Evolutionary conservation across 345 rosid species (phyloP).

Genomic region (Erysimum cheiranthoides): DNA sequence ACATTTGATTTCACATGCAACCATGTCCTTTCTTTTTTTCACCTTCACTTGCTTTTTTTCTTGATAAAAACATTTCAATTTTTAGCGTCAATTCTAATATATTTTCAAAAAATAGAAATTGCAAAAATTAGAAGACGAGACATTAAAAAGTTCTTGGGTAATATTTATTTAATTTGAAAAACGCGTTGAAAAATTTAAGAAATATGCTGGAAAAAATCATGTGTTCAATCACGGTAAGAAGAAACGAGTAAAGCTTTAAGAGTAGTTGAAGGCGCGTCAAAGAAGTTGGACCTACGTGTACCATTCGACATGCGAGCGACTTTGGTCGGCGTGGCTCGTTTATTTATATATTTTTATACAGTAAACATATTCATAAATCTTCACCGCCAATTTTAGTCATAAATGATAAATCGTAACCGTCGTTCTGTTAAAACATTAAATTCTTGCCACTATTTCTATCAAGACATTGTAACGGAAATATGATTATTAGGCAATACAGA

Average conservation of each 20-base stretch:
- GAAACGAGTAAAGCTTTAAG: slow-evolving; percentile 20
- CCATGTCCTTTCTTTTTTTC: background rate
- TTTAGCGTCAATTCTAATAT: background rate
- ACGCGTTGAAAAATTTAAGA: slow-evolving; percentile 10
- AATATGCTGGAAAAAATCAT: slow-evolving; percentile 3
- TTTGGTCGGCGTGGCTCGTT: slow-evolving; percentile 37
- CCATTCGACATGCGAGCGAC: slow-evolving; percentile 37
- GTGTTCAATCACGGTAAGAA: background rate
- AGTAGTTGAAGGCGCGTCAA: slow-evolving; percentile 33
- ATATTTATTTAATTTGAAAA: background rate
- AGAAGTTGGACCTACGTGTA: slow-evolving; percentile 34
- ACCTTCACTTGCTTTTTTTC: background rate
- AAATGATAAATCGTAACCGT: slow-evolving; percentile 23
- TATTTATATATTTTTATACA: background rate
- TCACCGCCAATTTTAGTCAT: slow-evolving; percentile 21
- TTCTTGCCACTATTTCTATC: background rate
- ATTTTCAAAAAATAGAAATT: background rate
- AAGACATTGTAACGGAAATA: background rate
- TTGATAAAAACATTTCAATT: background rate
- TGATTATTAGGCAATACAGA: background rate
- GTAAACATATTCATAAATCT: slow-evolving; percentile 1
- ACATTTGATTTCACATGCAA: background rate
- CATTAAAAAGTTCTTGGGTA: background rate
- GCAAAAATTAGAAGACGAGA: background rate
- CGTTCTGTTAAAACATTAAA: slow-evolving; percentile 21